These are phyloP conservation scores for Macaranga tanarius DNA, from an alignment of 441 rosid species.

Conservation along the genomic window DNA sequence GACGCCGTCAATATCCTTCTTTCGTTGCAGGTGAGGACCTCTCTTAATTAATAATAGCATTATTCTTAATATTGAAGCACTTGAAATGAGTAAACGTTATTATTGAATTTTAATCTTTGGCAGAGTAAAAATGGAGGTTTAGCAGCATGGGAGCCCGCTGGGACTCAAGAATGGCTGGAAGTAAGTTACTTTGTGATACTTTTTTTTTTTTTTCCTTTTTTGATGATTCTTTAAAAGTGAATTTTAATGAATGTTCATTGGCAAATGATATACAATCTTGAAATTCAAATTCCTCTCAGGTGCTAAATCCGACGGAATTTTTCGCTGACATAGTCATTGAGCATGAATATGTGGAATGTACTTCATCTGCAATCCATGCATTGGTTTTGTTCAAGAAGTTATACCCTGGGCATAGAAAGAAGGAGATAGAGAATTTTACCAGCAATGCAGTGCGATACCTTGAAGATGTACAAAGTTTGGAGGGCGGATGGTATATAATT, in stretches of 20 bases:
- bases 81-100: not conserved
- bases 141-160: constrained; percentile 74
- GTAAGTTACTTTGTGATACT: constrained; percentile 30
- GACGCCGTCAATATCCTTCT: constrained; percentile 65
- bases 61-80: not conserved
- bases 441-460: constrained; percentile 37
- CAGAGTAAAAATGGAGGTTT: constrained; percentile 75
- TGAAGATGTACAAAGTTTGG: constrained; percentile 43
- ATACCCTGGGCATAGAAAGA: constrained; percentile 43
- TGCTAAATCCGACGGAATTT: constrained; percentile 54
- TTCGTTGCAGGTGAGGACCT: constrained; percentile 49
- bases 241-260: not conserved
- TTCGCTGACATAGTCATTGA: constrained; percentile 54
- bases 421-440: constrained; percentile 46
- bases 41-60: not conserved
- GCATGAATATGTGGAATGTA: constrained; percentile 59
- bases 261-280: not conserved
- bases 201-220: no score
- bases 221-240: not conserved
- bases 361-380: constrained; percentile 51
- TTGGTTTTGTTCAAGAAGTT: constrained; percentile 43
- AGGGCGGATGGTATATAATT: constrained; percentile 51
- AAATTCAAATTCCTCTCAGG: constrained; percentile 19
- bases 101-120: not conserved
- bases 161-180: constrained; percentile 69